These are phyloP conservation scores for Coprinellus micaceus DNA, from an alignment of 768 basidiomycete species.

Conservation along the genomic window DNA sequence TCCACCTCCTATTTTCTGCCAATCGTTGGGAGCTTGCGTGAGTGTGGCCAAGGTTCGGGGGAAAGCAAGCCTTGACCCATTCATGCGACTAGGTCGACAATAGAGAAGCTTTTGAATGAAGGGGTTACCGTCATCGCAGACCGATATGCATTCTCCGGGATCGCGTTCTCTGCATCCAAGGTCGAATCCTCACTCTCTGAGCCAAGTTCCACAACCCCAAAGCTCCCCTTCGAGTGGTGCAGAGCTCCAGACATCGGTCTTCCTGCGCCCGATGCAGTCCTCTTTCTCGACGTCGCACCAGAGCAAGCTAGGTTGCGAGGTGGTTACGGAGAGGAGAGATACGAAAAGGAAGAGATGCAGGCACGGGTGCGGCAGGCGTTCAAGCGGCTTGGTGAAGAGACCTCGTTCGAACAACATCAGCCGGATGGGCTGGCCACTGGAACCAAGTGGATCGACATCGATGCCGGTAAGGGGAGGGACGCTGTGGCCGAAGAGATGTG, in stretches of 20 bases:
- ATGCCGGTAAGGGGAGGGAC: conserved; percentile 52
- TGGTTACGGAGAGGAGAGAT: conserved; percentile 84
- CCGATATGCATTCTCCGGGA: conserved; percentile 94
- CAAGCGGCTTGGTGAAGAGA: conserved; percentile 51
- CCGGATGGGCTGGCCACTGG: no score
- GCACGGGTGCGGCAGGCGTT: conserved; percentile 59
- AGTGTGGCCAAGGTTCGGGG: conserved; percentile 20
- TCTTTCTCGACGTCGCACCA: conserved; percentile 83
- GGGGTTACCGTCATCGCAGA: conserved; percentile 85
- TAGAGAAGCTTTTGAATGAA: conserved; percentile 50
- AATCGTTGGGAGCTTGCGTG: conserved; percentile 96
- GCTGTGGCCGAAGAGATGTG: conserved; percentile 56
- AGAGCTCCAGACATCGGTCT: conserved; percentile 80
- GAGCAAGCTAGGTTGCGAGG: conserved; percentile 64
- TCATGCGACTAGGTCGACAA: conserved; percentile 43
- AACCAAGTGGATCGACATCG: conserved; percentile 48
- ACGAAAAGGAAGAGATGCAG: conserved; percentile 81
- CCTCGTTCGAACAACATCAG: no score
- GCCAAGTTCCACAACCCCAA: conserved; percentile 6
- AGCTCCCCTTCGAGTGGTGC: conserved; percentile 80
- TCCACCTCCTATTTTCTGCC: conserved; percentile 93
- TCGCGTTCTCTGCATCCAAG: conserved; percentile 79
- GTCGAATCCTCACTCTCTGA: conserved; percentile 15
- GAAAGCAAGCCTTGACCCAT: background rate
- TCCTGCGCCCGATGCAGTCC: conserved; percentile 81